Percentiles rank a stretch among this genome's conserved stretches.
Conservation (phyloP, 1,284 basidiomycete genomes). For the Phellinidium pouzarii region DNA sequence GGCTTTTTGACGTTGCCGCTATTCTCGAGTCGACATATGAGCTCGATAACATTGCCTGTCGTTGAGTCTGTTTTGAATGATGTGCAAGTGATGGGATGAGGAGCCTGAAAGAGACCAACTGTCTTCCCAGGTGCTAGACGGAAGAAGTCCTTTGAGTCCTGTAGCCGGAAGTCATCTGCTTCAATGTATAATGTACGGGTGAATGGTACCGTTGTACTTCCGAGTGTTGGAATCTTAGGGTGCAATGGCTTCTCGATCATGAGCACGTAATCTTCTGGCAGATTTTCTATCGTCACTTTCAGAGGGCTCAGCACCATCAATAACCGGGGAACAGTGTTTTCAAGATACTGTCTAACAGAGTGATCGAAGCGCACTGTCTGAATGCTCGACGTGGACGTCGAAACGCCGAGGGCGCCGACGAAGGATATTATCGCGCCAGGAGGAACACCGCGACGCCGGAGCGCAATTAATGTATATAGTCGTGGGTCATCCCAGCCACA, state of each 20-base stretch:
- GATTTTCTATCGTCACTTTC: slow-evolving; percentile 87
- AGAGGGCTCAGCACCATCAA: slow-evolving; percentile 92
- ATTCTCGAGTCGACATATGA: slow-evolving; percentile 77
- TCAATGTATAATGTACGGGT: slow-evolving; percentile 93
- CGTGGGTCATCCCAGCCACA: slow-evolving; percentile 97
- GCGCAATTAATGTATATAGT: slow-evolving; percentile 95
- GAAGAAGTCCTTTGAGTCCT: slow-evolving; percentile 96
- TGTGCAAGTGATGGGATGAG: slow-evolving; percentile 89
- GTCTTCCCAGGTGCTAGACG: slow-evolving; percentile 95
- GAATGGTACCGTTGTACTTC: slow-evolving; percentile 80
- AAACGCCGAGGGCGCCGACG: slow-evolving; percentile 90
- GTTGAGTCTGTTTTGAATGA: slow-evolving; percentile 74
- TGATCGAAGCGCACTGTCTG: slow-evolving; percentile 90
- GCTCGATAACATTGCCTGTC: slow-evolving; percentile 71
- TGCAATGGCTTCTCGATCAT: slow-evolving; percentile 91
- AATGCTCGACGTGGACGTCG: slow-evolving; percentile 80
- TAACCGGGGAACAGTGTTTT: slow-evolving; percentile 82
- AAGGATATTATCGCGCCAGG: slow-evolving; percentile 94
- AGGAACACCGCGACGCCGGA: slow-evolving; percentile 91
- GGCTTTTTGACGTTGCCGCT: slow-evolving; percentile 68
- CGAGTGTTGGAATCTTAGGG: slow-evolving; percentile 89
- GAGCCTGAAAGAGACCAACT: slow-evolving; percentile 95
- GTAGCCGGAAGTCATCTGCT: slow-evolving; percentile 85
- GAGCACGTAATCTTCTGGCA: slow-evolving; percentile 80
- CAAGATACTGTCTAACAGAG: slow-evolving; percentile 83